Evolutionary conservation across 129 eudicot genomes (phyloP).

Genomic region (Solidago caesia): DNA sequence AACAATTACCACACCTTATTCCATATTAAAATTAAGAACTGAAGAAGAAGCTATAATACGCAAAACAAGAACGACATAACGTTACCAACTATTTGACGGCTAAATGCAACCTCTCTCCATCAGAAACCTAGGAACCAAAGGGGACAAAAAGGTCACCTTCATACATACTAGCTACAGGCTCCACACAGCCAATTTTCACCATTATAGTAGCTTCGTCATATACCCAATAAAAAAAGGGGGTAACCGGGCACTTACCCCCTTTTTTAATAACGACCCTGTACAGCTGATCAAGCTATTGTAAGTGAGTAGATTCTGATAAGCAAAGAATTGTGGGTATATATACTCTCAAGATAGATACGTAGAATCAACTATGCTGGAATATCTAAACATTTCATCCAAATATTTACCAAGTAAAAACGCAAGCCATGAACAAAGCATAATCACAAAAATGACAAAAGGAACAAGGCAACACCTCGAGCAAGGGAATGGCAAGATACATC

Average conservation of each 20-base stretch:
- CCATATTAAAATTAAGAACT: conserved; percentile 3
- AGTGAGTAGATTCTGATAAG: conserved; percentile 4
- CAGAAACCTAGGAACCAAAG: conserved; percentile 70
- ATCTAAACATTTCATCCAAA: conserved; percentile 13
- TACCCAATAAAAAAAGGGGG: conserved; percentile 22
- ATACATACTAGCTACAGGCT: conserved; percentile 89
- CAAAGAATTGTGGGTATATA: background rate
- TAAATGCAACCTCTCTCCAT: conserved; percentile 90
- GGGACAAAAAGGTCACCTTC: conserved; percentile 2
- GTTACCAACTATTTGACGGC: conserved; percentile 90
- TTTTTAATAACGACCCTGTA: conserved; percentile 55
- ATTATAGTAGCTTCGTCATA: conserved; percentile 91
- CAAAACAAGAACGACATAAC: conserved; percentile 32
- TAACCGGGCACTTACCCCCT: too few species aligned
- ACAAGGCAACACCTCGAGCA: conserved; percentile 12
- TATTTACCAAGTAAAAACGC: conserved; percentile 12
- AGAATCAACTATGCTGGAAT: background rate
- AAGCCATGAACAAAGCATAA: conserved; percentile 9
- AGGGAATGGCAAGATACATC: background rate
- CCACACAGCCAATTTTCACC: conserved; percentile 89
- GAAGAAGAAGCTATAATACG: background rate
- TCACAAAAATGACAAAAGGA: background rate
- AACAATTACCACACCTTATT: background rate
- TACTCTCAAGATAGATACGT: conserved; percentile 3
- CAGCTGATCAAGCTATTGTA: background rate